Conservation (phyloP, 306 rosid species). For the Hylodesmum podocarpum region DNA sequence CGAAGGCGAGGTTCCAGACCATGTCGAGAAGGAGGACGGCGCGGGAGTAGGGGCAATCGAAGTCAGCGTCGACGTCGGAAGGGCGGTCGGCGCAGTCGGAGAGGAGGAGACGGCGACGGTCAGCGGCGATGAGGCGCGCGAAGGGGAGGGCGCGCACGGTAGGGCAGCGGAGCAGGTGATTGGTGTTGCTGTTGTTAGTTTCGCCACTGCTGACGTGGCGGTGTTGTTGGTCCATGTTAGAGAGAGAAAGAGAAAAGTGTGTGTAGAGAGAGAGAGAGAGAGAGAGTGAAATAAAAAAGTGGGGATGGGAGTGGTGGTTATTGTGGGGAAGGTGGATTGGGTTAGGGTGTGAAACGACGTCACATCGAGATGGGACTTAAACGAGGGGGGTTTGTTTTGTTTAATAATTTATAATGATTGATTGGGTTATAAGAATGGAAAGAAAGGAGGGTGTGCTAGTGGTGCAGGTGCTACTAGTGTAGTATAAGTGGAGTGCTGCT, state of each 20-base stretch:
- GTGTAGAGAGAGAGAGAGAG: neutral
- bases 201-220: conserved; percentile 21
- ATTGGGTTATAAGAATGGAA: no score
- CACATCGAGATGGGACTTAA: conserved; percentile 14
- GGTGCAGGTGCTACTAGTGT: neutral
- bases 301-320: conserved; percentile 14
- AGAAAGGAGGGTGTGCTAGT: no score
- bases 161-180: conserved; percentile 38
- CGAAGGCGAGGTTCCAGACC: conserved; percentile 75
- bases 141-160: conserved; percentile 46
- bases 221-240: conserved; percentile 50
- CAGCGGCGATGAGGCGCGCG: conserved; percentile 46
- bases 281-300: neutral
- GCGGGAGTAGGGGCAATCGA: conserved; percentile 43
- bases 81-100: conserved; percentile 36
- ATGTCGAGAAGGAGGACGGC: conserved; percentile 65
- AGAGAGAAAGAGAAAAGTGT: conserved; percentile 19
- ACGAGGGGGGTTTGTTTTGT: neutral
- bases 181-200: no score
- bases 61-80: conserved; percentile 34
- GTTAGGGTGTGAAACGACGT: conserved; percentile 37
- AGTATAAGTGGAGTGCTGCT: no score
- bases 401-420: no score
- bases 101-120: conserved; percentile 41
- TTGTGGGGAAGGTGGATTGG: conserved; percentile 38